phyloP scores from a whole-genome alignment of 2,329 filamentous ascomycete species.

The Fusarium mundagurra region DNA sequence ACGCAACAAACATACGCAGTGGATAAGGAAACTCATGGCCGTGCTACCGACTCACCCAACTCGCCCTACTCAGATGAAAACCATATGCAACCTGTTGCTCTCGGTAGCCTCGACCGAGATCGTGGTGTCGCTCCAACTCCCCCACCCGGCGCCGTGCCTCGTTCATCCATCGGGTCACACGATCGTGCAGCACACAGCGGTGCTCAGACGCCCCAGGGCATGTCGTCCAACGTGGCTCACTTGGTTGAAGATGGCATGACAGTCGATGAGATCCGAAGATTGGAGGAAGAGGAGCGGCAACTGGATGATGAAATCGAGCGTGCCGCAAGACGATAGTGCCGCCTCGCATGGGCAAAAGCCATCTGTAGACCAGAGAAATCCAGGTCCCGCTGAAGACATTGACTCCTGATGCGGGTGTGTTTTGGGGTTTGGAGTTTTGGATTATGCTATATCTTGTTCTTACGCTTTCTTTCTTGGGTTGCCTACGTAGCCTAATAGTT shows the following conservation, averaged over 20 bases:
- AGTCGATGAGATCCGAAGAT: slow-evolving; percentile 61
- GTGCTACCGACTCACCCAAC: slow-evolving; percentile 52
- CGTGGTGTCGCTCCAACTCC: slow-evolving; percentile 8
- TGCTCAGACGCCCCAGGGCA: slow-evolving; percentile 44
- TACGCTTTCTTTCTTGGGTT: slow-evolving; percentile 16
- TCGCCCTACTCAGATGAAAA: slow-evolving; percentile 57
- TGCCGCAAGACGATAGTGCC: slow-evolving; percentile 45
- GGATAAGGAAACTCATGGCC: slow-evolving; percentile 57
- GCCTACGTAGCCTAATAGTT: slow-evolving; percentile 18
- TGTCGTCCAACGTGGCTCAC: slow-evolving; percentile 57
- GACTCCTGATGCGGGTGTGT: slow-evolving; percentile 22
- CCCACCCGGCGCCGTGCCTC: slow-evolving; percentile 16
- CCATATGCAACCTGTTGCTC: slow-evolving; percentile 40
- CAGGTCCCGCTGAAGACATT: background rate
- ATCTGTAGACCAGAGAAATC: slow-evolving; percentile 1
- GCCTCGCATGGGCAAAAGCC: slow-evolving; percentile 9
- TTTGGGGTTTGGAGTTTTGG: slow-evolving; percentile 41
- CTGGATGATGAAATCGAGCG: slow-evolving; percentile 66
- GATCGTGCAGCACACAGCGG: slow-evolving; percentile 24
- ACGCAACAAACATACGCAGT: slow-evolving; percentile 53
- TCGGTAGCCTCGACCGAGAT: slow-evolving; percentile 27
- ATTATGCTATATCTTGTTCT: slow-evolving; percentile 16
- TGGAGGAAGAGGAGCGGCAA: slow-evolving; percentile 68
- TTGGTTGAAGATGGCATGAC: slow-evolving; percentile 71
- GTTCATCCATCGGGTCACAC: slow-evolving; percentile 31